Percentiles rank a stretch among this genome's conserved stretches.
phyloP scores from a whole-genome alignment of 2,329 filamentous ascomycete genomes.

The Onygenales sp. region DNA sequence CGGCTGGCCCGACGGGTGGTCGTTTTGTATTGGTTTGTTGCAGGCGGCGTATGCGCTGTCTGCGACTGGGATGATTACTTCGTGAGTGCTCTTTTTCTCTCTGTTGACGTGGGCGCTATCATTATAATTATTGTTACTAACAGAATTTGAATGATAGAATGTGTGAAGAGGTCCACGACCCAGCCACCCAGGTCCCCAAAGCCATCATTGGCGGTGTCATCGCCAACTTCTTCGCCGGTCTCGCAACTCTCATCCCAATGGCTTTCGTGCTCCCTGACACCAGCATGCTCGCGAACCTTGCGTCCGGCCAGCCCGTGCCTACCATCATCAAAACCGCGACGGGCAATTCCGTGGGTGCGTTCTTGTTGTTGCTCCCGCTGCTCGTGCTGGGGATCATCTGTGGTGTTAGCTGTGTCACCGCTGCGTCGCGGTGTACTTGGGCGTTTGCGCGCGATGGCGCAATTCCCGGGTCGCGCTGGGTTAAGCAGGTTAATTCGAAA shows the following conservation, averaged over 20 bases:
- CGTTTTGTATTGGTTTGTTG: slow-evolving; percentile 54
- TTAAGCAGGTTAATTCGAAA: slow-evolving; percentile 24
- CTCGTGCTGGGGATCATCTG: slow-evolving; percentile 44
- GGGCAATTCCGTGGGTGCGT: too few species aligned
- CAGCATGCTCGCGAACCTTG: slow-evolving; percentile 33
- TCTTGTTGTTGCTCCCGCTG: slow-evolving; percentile 26
- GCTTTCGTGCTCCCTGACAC: too few species aligned
- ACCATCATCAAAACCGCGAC: slow-evolving; percentile 33
- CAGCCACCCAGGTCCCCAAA: slow-evolving; percentile 43
- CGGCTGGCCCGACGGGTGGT: slow-evolving; percentile 39
- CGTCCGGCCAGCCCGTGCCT: slow-evolving; percentile 40
- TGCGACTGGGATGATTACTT: slow-evolving; percentile 53
- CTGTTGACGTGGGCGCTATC: too few species aligned
- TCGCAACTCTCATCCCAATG: too few species aligned
- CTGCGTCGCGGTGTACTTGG: slow-evolving; percentile 40
- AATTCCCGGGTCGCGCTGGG: slow-evolving; percentile 31
- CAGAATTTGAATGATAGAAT: slow-evolving; percentile 24
- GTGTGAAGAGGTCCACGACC: slow-evolving; percentile 50
- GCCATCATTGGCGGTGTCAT: slow-evolving; percentile 47
- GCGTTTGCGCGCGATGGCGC: slow-evolving; percentile 39
- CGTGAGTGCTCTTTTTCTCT: slow-evolving; percentile 10
- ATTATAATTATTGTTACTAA: too few species aligned
- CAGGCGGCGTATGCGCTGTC: slow-evolving; percentile 51
- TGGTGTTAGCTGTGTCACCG: slow-evolving; percentile 44
- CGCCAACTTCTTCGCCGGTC: slow-evolving; percentile 34